A percentile compares a stretch with the other conserved stretches of the same genome.
These are phyloP conservation scores for Malus asiatica DNA, from an alignment of 306 rosid species.

Conservation along the genomic window DNA sequence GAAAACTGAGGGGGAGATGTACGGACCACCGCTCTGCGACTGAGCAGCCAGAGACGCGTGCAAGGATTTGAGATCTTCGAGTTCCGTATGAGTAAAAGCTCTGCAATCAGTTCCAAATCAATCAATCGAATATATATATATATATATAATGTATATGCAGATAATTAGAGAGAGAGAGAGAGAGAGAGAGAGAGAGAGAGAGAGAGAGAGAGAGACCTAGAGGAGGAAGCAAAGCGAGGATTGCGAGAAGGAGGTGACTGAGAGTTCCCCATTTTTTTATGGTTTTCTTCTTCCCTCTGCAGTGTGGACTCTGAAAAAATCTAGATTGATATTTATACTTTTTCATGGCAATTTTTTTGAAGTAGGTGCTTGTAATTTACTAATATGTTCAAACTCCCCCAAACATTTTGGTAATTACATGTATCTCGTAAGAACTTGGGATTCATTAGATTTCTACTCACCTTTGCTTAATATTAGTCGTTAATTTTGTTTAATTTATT, in stretches of 20 bases:
- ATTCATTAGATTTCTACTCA: too few relatives aligned
- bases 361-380: neutral
- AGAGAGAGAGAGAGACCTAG: slow-evolving; percentile 39
- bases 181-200: slow-evolving; percentile 17
- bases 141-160: neutral
- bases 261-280: slow-evolving; percentile 37
- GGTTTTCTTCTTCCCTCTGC: neutral
- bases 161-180: neutral
- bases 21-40: slow-evolving; percentile 44
- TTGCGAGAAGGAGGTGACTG: slow-evolving; percentile 29
- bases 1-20: slow-evolving; percentile 55
- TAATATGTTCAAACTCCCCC: neutral
- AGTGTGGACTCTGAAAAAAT: neutral
- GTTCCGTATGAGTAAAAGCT: slow-evolving; percentile 62
- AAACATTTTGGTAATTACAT: neutral
- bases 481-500: too few relatives aligned
- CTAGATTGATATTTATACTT: neutral
- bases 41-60: slow-evolving; percentile 50
- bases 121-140: neutral
- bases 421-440: neutral
- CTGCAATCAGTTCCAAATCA: slow-evolving; percentile 26
- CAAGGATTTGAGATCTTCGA: slow-evolving; percentile 51
- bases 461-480: too few relatives aligned
- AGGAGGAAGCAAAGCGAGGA: slow-evolving; percentile 54
- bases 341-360: neutral